phyloP scores from a whole-genome alignment of 108 stramenopile genomes.

The Thalassiosira profunda region DNA sequence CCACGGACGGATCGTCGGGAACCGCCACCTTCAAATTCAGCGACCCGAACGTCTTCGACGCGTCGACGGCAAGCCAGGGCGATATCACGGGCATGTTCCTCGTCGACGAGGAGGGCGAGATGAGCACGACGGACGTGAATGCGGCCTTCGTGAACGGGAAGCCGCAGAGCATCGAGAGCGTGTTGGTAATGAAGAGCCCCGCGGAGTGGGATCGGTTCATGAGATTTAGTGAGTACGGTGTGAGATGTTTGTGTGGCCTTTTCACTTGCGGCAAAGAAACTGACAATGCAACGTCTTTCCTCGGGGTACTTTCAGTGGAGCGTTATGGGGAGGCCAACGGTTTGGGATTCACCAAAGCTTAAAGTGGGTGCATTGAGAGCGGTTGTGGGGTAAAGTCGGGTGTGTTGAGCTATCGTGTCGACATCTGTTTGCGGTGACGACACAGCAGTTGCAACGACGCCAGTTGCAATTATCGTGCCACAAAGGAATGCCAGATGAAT shows the following conservation, averaged over 20 bases:
- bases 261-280: too few species aligned
- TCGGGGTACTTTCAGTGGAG: too few species aligned
- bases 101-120: constrained; percentile 71
- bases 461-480: too few species aligned
- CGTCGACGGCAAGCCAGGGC: constrained; percentile 58
- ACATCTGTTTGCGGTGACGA: too few species aligned
- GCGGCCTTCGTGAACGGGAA: constrained; percentile 83
- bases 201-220: constrained; percentile 89
- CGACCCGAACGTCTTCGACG: constrained; percentile 86
- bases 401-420: too few species aligned
- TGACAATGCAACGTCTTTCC: too few species aligned
- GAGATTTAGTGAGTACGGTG: too few species aligned
- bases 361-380: too few species aligned
- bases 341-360: constrained; percentile 68
- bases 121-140: constrained; percentile 71
- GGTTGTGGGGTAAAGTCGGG: too few species aligned
- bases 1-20: constrained; percentile 72
- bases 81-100: constrained; percentile 83
- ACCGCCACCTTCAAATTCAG: constrained; percentile 72
- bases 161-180: constrained; percentile 75
- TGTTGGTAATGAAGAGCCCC: constrained; percentile 72
- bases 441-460: too few species aligned
- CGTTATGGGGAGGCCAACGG: constrained; percentile 79
- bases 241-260: too few species aligned
- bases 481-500: too few species aligned